Evolutionary conservation across 306 rosid species (phyloP).

Genomic region (Biancaea sappan): DNA sequence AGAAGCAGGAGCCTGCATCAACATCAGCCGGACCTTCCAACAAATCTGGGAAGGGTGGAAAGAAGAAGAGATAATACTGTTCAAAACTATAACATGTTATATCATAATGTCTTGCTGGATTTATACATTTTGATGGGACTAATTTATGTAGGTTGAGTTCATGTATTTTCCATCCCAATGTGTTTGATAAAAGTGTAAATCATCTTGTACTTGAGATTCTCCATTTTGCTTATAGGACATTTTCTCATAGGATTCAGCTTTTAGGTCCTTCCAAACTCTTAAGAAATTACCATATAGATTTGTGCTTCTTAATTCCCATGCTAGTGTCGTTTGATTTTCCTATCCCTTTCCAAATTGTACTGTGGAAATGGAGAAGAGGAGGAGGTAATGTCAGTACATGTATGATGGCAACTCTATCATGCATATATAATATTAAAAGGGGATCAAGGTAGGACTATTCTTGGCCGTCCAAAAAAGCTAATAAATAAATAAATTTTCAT

Average conservation of each 20-base stretch:
- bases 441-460: background rate
- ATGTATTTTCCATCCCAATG: background rate
- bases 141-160: background rate
- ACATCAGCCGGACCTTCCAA: conserved; percentile 70
- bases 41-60: conserved; percentile 81
- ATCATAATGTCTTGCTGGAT: conserved; percentile 15
- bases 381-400: background rate
- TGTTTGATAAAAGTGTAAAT: background rate
- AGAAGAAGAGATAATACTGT: conserved; percentile 63
- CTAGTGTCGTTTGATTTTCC: background rate
- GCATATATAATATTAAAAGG: background rate
- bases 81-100: conserved; percentile 20
- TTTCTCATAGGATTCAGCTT: background rate
- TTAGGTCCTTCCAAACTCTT: background rate
- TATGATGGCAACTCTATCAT: background rate
- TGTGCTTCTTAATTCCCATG: background rate
- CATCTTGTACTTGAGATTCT: conserved; percentile 5
- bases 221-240: background rate
- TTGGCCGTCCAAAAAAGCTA: background rate
- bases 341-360: no score
- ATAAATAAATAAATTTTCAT: background rate
- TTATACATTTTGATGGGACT: background rate
- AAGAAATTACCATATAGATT: background rate
- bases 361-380: background rate
- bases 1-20: conserved; percentile 75